Percentiles rank a stretch among this genome's conserved stretches.
Evolutionary conservation across 148 eudicot genomes (phyloP).

Genomic region (Oxyria digyna): DNA sequence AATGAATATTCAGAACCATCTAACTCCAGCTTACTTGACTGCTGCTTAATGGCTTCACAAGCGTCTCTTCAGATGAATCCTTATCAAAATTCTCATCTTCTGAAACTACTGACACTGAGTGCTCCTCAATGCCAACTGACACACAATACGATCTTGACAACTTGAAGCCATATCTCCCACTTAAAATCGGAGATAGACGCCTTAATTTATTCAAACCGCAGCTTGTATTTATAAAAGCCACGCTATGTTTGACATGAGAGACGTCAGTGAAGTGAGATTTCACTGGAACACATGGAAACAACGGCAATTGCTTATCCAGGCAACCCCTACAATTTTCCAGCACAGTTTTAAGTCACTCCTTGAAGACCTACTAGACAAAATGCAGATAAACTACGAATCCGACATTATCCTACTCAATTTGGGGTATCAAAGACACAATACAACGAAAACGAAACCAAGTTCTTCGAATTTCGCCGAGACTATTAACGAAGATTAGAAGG

Average conservation of each 20-base stretch:
- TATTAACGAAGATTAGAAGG: background rate
- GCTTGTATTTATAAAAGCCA: conserved; percentile 16
- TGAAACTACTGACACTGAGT: conserved; percentile 27
- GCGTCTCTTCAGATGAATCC: conserved; percentile 22
- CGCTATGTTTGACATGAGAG: conserved; percentile 14
- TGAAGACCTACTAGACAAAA: no score
- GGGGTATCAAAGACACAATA: no score
- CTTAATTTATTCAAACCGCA: conserved; percentile 12
- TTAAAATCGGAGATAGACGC: conserved; percentile 14
- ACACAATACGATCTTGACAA: conserved; percentile 25
- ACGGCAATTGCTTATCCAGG: conserved; percentile 24
- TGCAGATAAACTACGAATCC: background rate
- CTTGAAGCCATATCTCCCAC: conserved; percentile 10
- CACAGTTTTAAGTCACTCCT: background rate
- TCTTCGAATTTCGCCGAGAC: background rate
- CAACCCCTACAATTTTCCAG: conserved; percentile 23
- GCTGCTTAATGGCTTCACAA: conserved; percentile 28
- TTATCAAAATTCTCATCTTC: conserved; percentile 18
- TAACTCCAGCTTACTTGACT: conserved; percentile 32
- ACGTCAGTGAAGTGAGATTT: conserved; percentile 9
- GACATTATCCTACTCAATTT: background rate
- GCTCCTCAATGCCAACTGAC: conserved; percentile 34
- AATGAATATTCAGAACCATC: background rate
- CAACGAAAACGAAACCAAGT: background rate
- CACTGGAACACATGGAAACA: conserved; percentile 17